Base-by-base conservation (phyloP, 352 stramenopile genomes). In the Pythium phragmitis region DNA sequence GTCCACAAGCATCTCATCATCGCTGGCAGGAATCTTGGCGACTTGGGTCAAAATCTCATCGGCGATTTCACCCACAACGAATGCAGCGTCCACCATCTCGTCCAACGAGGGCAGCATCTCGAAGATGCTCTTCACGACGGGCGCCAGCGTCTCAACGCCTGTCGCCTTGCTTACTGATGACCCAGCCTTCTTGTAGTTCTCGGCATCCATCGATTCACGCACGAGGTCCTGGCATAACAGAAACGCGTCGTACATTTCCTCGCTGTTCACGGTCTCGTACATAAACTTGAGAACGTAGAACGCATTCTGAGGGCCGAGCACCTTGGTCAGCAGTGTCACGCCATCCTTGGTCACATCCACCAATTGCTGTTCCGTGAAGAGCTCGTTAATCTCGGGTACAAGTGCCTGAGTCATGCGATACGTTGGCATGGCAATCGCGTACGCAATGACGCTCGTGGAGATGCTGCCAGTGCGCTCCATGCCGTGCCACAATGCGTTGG, bases 191-290 rank as follows among this genome's bases (percentile, higher is more conserved):
- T 72, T 74, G 63, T 91, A 91, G 68, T 92, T 92, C 23, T 90
- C 68, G 17, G 60, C 57, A 65, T 91, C 70, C 11, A 89, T 51
- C 9, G 76, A 83, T 54, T 92, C 82, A 19, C 85, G 67, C 33
- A 82, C 49, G 21, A 92, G 39, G 48, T 92, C 84, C 26, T 82
- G 73, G 58, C 79, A 89, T 13, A 91, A 45, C 55, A 91, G 56
- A 41, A 92, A 86, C 12, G 73, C 65, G 51, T 92, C 84, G 58
- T 87, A 74, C 7, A 75, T 69, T 69, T 90, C 84, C 47, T 92
- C 84, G 37, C 82, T 91, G 64, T 90, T 89, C 28, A 90, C 68
- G 0, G 76, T 82, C 69, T 92, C 79, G 68, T 91, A 89, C 36
- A 83, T 56, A 54, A 69, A 86, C 61, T 90, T 88, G 30, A 92